Conservation (phyloP, 2,329 filamentous ascomycete species). For the Penicillium capsulatum region DNA sequence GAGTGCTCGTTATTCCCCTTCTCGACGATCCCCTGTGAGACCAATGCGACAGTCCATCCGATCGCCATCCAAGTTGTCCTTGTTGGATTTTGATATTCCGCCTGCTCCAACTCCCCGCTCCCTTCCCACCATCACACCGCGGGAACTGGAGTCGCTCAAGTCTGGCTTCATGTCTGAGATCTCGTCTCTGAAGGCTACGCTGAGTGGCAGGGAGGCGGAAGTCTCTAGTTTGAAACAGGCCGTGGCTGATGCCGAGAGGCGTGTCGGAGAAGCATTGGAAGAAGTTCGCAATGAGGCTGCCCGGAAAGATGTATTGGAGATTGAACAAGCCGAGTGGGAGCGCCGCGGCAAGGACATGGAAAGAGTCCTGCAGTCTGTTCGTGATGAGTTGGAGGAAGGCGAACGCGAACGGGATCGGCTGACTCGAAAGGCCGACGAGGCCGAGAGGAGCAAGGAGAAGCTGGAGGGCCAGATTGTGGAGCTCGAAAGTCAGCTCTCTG, state of each 20-base stretch:
- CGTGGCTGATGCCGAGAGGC: slow-evolving; percentile 83
- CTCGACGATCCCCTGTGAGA: slow-evolving; percentile 45
- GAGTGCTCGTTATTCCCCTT: slow-evolving; percentile 36
- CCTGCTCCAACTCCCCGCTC: slow-evolving; percentile 88
- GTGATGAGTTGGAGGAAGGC: slow-evolving; percentile 71
- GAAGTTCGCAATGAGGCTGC: slow-evolving; percentile 72
- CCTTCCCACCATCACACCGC: slow-evolving; percentile 82
- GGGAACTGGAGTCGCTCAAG: slow-evolving; percentile 89
- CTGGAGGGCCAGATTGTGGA: slow-evolving; percentile 46
- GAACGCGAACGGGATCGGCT: slow-evolving; percentile 80
- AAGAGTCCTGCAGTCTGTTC: slow-evolving; percentile 70
- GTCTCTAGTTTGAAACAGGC: slow-evolving; percentile 81
- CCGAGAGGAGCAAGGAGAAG: slow-evolving; percentile 56
- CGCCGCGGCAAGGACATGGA: slow-evolving; percentile 82
- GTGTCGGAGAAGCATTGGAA: slow-evolving; percentile 82
- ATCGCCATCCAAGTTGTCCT: slow-evolving; percentile 56
- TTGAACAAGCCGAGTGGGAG: slow-evolving; percentile 80
- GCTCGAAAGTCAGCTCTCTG: slow-evolving; percentile 45
- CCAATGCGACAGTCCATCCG: slow-evolving; percentile 34
- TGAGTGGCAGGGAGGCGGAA: slow-evolving; percentile 91
- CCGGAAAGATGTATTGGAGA: slow-evolving; percentile 65
- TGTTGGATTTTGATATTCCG: slow-evolving; percentile 90
- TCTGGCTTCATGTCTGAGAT: slow-evolving; percentile 89
- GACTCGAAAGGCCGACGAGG: slow-evolving; percentile 69
- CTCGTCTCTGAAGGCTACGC: slow-evolving; percentile 83